Evolutionary conservation across 352 stramenopile species (phyloP), one percentile per base, ranked within the genome.

Genomic region (Phytophthora vignae): DNA sequence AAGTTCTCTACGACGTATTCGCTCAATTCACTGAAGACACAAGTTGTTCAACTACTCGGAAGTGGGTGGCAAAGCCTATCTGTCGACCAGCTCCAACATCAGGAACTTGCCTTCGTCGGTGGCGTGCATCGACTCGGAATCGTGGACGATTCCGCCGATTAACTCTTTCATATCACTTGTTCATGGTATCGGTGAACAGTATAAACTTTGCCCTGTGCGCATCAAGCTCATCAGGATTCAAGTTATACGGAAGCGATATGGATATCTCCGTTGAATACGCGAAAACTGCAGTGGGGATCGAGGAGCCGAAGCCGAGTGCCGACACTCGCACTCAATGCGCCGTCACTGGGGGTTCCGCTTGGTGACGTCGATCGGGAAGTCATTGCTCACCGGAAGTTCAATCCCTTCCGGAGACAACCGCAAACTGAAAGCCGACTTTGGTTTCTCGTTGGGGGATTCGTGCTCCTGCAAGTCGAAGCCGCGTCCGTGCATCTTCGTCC

Each of bases 181-280:
- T 67, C 49, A 55, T 49, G 7, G 66, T 57, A 3, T 14, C 19
- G 25, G 22, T 66, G 17, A 71, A 66, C 40, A 25, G 33, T 1
- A 22, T 50, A 19, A 36, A 66, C 31, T 70, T 64, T 14, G 46
- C 55, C 4, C 8, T 70, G 17, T 70, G 63, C 19, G 7, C 46
- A 5, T 52, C 46, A 4, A 19, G 46, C 15, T 19, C 44, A 7
- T 6, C 46, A 14, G 67, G 67, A 4, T 74, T 74, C 40, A 74
- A 55, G 12, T 49, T 74, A 38, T 31, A 69, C 25, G 57, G 67
- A 9, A 52, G 4, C 38, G 44, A 66, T 9, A 70, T 74, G 67
- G 67, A 70, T n/a, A 40, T 74, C 31, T 60, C 67, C 6, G 67
- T 68, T 3, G 33, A 61, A 6, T 74, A 70, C 60, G 36, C 70